Evolutionary conservation across 2,329 filamentous ascomycete species (phyloP).

Genomic region (Dactylellina drechsleri): DNA sequence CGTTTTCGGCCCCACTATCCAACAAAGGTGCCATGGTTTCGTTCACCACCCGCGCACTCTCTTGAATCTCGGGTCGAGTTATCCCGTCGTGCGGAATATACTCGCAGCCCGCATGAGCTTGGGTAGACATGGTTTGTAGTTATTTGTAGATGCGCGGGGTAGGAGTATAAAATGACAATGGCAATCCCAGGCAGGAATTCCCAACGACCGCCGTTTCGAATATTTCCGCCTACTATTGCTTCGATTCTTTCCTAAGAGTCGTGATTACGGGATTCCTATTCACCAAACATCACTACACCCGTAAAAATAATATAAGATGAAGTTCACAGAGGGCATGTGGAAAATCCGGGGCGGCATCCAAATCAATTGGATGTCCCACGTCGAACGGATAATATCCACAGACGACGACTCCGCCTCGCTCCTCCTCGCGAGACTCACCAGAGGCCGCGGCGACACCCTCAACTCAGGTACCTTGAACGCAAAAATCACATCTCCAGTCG

Average conservation of each 20-base stretch:
- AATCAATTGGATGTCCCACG: constrained; percentile 56
- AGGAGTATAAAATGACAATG: no score
- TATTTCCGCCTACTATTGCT: no score
- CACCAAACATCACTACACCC: not conserved
- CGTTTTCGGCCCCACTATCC: constrained; percentile 19
- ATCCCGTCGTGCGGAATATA: constrained; percentile 31
- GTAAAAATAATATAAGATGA: constrained; percentile 27
- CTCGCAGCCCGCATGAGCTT: not conserved
- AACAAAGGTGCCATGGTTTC: constrained; percentile 35
- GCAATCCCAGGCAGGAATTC: no score
- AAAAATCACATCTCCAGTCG: constrained; percentile 52
- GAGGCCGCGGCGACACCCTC: constrained; percentile 55
- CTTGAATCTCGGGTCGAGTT: constrained; percentile 35
- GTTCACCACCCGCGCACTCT: not conserved
- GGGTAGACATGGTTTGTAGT: not conserved
- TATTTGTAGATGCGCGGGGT: no score
- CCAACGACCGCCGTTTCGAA: no score
- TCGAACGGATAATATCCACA: constrained; percentile 42
- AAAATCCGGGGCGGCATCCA: constrained; percentile 56
- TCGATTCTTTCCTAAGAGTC: no score
- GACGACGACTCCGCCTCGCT: constrained; percentile 26
- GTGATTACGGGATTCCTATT: no score
- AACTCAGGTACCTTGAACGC: constrained; percentile 56
- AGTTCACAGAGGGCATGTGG: constrained; percentile 58
- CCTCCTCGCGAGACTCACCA: constrained; percentile 49